These are phyloP conservation scores for Myriosclerotinia curreyana DNA, from an alignment of 2,329 filamentous ascomycete species.

Conservation along the genomic window DNA sequence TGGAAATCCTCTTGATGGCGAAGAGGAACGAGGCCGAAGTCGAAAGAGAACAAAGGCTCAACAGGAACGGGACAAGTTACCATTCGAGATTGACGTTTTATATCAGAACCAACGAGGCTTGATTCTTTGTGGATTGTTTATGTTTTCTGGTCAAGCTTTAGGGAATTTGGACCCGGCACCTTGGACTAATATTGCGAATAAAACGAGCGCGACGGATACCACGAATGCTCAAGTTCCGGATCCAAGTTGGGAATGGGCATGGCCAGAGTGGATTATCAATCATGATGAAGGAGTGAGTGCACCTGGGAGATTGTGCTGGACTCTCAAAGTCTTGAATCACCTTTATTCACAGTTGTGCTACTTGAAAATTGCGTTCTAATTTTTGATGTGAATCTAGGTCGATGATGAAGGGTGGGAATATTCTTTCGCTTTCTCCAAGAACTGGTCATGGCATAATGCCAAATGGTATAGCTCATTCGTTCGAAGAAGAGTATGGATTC, in stretches of 20 bases:
- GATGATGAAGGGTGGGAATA: conserved; percentile 97
- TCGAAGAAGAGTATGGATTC: conserved; percentile 82
- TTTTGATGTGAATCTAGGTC: conserved; percentile 2
- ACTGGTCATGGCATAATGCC: conserved; percentile 81
- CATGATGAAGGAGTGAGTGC: conserved; percentile 67
- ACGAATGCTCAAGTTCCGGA: conserved; percentile 89
- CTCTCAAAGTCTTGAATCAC: no score
- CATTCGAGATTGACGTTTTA: conserved; percentile 72
- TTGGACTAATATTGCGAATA: conserved; percentile 74
- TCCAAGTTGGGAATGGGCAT: conserved; percentile 89
- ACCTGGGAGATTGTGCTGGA: neutral
- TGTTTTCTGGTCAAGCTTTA: conserved; percentile 85
- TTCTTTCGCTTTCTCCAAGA: conserved; percentile 76
- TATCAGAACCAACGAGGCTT: conserved; percentile 94
- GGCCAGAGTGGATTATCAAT: conserved; percentile 62
- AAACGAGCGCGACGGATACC: conserved; percentile 63
- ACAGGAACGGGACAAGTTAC: conserved; percentile 18
- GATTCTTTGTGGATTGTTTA: conserved; percentile 81
- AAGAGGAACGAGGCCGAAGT: conserved; percentile 27
- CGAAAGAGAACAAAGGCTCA: conserved; percentile 18
- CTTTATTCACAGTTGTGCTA: neutral
- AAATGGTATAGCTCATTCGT: conserved; percentile 96
- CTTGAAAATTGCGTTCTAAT: neutral
- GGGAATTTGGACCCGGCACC: conserved; percentile 80
- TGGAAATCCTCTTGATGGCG: conserved; percentile 6